A percentile compares a stretch with the other conserved stretches of the same genome.
phyloP scores from a whole-genome alignment of 495 filamentous ascomycete species.

The Podospora appendiculata region DNA sequence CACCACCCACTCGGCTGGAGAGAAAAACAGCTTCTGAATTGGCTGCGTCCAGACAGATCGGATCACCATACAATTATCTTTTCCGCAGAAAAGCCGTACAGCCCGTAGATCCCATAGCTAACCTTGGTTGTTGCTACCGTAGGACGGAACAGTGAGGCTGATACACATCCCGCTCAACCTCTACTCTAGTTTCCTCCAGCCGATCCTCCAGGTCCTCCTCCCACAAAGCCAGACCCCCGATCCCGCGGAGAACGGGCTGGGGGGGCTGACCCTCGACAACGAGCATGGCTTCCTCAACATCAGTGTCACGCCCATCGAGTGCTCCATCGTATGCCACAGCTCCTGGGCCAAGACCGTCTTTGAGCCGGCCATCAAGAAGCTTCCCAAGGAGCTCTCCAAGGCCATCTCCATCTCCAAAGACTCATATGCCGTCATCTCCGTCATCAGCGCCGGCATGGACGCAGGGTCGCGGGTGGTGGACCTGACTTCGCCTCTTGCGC shows the following conservation, averaged over 20 bases:
- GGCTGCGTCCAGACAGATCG: too few species aligned
- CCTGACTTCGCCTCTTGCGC: conserved; percentile 79
- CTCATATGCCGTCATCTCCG: conserved; percentile 79
- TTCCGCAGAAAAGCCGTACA: background rate
- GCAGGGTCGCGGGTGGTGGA: conserved; percentile 92
- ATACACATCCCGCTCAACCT: conserved; percentile 84
- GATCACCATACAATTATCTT: too few species aligned
- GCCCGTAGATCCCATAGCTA: background rate
- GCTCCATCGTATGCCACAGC: conserved; percentile 81
- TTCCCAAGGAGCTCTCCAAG: conserved; percentile 37
- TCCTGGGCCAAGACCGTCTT: conserved; percentile 67
- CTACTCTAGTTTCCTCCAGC: conserved; percentile 74
- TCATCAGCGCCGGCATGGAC: conserved; percentile 80
- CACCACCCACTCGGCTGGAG: background rate
- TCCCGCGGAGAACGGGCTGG: conserved; percentile 16
- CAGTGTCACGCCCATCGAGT: conserved; percentile 85
- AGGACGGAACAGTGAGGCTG: conserved; percentile 83
- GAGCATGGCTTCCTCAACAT: conserved; percentile 85
- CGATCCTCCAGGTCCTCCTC: conserved; percentile 78
- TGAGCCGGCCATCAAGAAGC: conserved; percentile 52
- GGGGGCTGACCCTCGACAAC: conserved; percentile 36
- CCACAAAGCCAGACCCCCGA: conserved; percentile 38
- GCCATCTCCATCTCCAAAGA: conserved; percentile 69
- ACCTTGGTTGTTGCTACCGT: background rate
- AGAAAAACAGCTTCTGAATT: background rate